Conservation (phyloP, 2,329 filamentous ascomycete genomes). For the Pseudocercospora fuligena region DNA sequence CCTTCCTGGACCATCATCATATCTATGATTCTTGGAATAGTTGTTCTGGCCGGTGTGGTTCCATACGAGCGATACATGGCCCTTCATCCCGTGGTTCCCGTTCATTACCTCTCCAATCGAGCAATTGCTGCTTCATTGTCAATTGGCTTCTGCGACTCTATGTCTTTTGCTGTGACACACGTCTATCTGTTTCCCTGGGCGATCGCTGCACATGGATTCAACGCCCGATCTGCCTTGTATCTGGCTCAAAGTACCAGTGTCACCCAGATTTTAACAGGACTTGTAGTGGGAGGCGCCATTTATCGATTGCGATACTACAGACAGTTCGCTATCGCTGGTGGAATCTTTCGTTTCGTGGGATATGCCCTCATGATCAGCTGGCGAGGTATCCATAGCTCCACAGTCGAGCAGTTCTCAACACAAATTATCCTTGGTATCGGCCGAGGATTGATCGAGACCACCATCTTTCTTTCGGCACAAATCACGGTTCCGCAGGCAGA, state of each 20-base stretch:
- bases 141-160: too few relatives aligned
- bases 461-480: slow-evolving; percentile 35
- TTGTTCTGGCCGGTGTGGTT: slow-evolving; percentile 49
- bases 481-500: slow-evolving; percentile 53
- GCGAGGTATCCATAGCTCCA: slow-evolving; percentile 39
- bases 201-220: too few relatives aligned
- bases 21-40: slow-evolving; percentile 51
- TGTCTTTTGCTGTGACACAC: too few relatives aligned
- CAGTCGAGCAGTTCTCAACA: slow-evolving; percentile 53
- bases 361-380: slow-evolving; percentile 56
- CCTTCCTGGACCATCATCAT: slow-evolving; percentile 47
- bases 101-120: slow-evolving; percentile 51
- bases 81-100: slow-evolving; percentile 53
- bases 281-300: slow-evolving; percentile 52
- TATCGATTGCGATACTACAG: slow-evolving; percentile 52
- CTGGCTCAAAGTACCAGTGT: too few relatives aligned
- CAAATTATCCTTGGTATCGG: slow-evolving; percentile 57
- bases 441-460: slow-evolving; percentile 52
- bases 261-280: slow-evolving; percentile 39
- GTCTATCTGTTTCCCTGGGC: too few relatives aligned
- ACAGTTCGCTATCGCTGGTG: slow-evolving; percentile 50
- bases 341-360: slow-evolving; percentile 51
- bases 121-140: too few relatives aligned
- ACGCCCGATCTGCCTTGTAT: too few relatives aligned
- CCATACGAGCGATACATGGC: slow-evolving; percentile 55